Evolutionary conservation across 176 grass and related monocot genomes (phyloP).

Genomic region (Triticum aestivum): IWGSC_CS_RefSeq_v2.1 NC_057814.1:494756905-494757404

Average conservation of each 20-base stretch:
- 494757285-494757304: not conserved
- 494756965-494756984: not conserved
- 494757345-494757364: constrained; percentile 99
- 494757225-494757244: not conserved
- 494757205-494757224: not conserved
- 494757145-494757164: not conserved
- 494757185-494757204: not conserved
- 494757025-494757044: constrained; percentile 49
- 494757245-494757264: not conserved
- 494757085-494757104: constrained; percentile 38
- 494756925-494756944: not conserved
- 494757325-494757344: constrained; percentile 96
- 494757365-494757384: constrained; percentile 92
- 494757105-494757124: constrained; percentile 23
- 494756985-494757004: not conserved
- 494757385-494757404: constrained; percentile 88
- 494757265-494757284: not conserved
- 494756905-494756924: not conserved
- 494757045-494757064: constrained; percentile 59
- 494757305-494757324: not conserved
- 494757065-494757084: constrained; percentile 20
- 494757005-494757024: not conserved
- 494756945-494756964: constrained; percentile 26
- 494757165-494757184: not conserved
- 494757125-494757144: constrained; percentile 1